These are phyloP conservation scores for Monilinia polystroma DNA, from an alignment of 2,329 filamentous ascomycete genomes.

Conservation along the genomic window DNA sequence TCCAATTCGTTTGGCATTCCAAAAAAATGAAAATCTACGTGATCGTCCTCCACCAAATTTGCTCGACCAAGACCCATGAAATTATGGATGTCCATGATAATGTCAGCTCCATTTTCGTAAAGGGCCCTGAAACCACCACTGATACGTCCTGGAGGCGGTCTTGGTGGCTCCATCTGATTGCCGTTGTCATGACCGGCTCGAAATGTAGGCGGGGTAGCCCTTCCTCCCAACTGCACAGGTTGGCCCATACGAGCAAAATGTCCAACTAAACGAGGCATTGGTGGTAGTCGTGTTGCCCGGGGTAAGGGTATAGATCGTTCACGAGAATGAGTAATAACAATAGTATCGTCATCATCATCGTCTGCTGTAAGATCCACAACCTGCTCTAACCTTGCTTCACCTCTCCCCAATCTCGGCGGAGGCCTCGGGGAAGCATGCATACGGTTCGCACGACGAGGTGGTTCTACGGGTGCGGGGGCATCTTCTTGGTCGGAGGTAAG, in stretches of 20 bases:
- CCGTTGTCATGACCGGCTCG: background rate
- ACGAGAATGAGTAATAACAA: constrained; percentile 22
- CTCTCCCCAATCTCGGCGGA: constrained; percentile 33
- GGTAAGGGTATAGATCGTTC: constrained; percentile 19
- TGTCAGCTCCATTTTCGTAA: constrained; percentile 6
- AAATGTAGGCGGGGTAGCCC: background rate
- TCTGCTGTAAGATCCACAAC: constrained; percentile 54
- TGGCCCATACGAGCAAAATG: background rate
- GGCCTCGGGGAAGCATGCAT: constrained; percentile 28
- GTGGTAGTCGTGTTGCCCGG: background rate
- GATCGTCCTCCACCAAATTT: background rate
- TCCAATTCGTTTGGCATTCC: constrained; percentile 38
- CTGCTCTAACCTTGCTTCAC: constrained; percentile 33
- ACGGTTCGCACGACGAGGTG: constrained; percentile 11
- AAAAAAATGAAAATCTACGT: constrained; percentile 3
- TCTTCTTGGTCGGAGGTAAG: constrained; percentile 39
- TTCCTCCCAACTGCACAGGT: background rate
- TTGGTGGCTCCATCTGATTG: constrained; percentile 3
- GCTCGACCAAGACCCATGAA: background rate
- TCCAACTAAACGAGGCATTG: background rate
- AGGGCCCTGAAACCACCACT: background rate
- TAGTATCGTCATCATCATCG: constrained; percentile 42
- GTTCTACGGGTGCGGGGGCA: background rate
- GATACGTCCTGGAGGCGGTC: constrained; percentile 2
- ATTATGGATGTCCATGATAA: constrained; percentile 8